Base-by-base conservation (phyloP, 805 yeast species). In the Jamesozyma jinghongensis region DNA sequence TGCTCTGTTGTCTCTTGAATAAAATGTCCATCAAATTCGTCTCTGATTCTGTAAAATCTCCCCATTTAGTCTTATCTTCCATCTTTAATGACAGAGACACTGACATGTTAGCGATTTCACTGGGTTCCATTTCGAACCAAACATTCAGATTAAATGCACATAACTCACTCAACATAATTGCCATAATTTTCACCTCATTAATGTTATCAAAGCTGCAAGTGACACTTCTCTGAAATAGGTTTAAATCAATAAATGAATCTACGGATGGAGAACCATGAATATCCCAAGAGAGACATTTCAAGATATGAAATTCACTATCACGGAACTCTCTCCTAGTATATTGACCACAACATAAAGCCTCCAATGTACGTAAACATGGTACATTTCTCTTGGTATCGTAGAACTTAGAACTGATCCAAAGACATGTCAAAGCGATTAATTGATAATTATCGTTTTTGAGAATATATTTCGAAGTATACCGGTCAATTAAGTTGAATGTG, bases 341-440 rank as follows among this genome's bases (percentile, higher is more conserved):
- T 52, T 74, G 71, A 47, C 71, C 68, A 57, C 77, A 74, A 57
- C 81, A 76, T 59, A 75, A 66, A 40, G 71, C 71, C 52, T 73
- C 66, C 37, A 78, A 62, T 47, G 70, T 72, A 40, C 67, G 67
- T 40, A 77, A 59, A n/a, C 69, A 62, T 7, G 81, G 81, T 32
- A 79, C 73, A 54, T 74, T 77, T 48, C 73, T 73, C 61, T 87
- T 75, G 45, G 75, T 73, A 46, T 86, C 88, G 46, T 73, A 71
- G 42, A 75, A 70, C 57, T 88, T 88, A 29, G 94, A 74, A 2
- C 95, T 88, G n/a, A 88, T 75, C 97, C 97, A 90, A 37, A 88
- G 64, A 22, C 94, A 78, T 1, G 94, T 79, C 48, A 94, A 75
- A 19, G 94, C 92, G 20, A 88, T 75, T 40, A 88, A 69, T 62